Conservation (phyloP, 768 basidiomycete genomes). For the Suillus plorans region DNA sequence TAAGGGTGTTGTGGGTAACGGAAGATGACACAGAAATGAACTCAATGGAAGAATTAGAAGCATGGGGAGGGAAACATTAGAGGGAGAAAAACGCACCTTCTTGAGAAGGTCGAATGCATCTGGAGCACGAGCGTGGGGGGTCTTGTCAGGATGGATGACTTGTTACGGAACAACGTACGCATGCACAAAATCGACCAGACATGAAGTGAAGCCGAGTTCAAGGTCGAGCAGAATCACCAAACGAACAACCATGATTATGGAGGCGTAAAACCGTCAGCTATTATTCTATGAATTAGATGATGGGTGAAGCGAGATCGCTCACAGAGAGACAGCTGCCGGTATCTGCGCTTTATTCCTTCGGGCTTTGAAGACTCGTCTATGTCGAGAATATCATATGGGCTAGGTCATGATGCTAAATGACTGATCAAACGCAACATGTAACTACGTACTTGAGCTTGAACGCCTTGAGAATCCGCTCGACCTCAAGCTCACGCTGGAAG, state of each 20-base stretch:
- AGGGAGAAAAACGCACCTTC: conserved; percentile 56
- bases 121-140: conserved; percentile 80
- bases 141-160: conserved; percentile 99
- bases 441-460: conserved; percentile 90
- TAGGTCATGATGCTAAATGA: conserved; percentile 28
- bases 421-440: background rate
- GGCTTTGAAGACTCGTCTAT: conserved; percentile 67
- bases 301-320: conserved; percentile 32
- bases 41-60: background rate
- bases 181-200: conserved; percentile 14
- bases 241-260: conserved; percentile 2
- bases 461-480: conserved; percentile 87
- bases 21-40: background rate
- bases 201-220: background rate
- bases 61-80: background rate
- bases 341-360: conserved; percentile 88
- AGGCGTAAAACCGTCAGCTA: conserved; percentile 4
- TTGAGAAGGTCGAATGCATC: conserved; percentile 94
- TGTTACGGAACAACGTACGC: conserved; percentile 43
- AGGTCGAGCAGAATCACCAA: background rate
- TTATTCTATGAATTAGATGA: background rate
- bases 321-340: conserved; percentile 84
- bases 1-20: background rate
- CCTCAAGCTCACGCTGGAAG: conserved; percentile 84
- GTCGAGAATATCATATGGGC: conserved; percentile 93